Percentiles rank a stretch among this genome's conserved stretches.
These are phyloP conservation scores for Cyamopsis tetragonoloba DNA, from an alignment of 306 rosid genomes.

Conservation along the genomic window DNA sequence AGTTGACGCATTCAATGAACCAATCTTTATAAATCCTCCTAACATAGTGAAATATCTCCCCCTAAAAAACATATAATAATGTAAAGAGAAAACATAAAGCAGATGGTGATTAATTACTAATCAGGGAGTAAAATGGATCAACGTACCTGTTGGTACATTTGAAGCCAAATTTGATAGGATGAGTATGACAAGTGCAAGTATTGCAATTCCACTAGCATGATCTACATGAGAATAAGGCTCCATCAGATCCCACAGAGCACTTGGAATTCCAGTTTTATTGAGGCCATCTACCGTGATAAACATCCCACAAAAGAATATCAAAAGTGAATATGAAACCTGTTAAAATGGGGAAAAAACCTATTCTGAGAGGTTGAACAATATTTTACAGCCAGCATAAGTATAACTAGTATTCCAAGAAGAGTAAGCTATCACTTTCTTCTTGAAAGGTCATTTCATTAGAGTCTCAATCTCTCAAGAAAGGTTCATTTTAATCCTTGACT, in stretches of 20 bases:
- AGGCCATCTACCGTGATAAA: constrained; percentile 75
- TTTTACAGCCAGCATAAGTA: background rate
- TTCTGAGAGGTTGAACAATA: background rate
- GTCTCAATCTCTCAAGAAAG: too few species aligned
- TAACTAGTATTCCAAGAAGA: background rate
- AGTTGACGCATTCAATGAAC: background rate
- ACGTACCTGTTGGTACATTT: constrained; percentile 88
- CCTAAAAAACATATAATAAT: too few species aligned
- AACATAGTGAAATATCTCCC: background rate
- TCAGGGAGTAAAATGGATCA: background rate
- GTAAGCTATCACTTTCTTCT: too few species aligned
- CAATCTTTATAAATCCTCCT: background rate
- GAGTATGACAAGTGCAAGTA: constrained; percentile 72
- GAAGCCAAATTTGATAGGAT: constrained; percentile 84
- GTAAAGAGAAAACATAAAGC: background rate
- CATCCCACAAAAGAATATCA: constrained; percentile 81
- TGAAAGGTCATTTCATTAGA: too few species aligned
- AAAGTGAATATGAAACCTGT: constrained; percentile 76
- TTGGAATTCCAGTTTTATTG: constrained; percentile 69
- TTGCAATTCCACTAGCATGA: constrained; percentile 45
- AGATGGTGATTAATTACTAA: background rate
- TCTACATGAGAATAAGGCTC: constrained; percentile 66
- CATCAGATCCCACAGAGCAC: constrained; percentile 74
- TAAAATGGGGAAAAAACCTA: background rate
- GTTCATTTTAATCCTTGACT: too few species aligned